A percentile compares a stretch with the other conserved stretches of the same genome.
Evolutionary conservation across 2,329 filamentous ascomycete genomes (phyloP).

Genomic region (Colletotrichum spinosum): DNA sequence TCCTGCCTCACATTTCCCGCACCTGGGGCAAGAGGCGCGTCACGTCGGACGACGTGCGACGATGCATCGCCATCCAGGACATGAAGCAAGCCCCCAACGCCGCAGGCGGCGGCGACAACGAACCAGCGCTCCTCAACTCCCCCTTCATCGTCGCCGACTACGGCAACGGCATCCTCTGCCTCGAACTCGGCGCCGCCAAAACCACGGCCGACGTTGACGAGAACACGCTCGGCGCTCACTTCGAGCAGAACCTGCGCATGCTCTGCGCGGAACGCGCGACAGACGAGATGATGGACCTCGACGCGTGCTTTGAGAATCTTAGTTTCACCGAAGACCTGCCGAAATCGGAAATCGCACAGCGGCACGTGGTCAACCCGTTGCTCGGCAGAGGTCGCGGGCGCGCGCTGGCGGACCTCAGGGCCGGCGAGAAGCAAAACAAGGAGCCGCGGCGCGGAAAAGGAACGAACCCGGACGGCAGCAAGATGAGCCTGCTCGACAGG

Average conservation of each 20-base stretch:
- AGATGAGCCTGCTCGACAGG: constrained; percentile 80
- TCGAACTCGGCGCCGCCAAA: constrained; percentile 62
- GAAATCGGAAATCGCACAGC: constrained; percentile 63
- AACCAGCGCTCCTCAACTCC: constrained; percentile 40
- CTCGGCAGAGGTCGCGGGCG: constrained; percentile 73
- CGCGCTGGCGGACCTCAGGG: constrained; percentile 76
- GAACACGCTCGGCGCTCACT: constrained; percentile 64
- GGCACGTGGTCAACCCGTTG: constrained; percentile 65
- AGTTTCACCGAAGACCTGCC: constrained; percentile 57
- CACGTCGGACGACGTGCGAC: constrained; percentile 72
- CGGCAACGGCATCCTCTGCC: constrained; percentile 66
- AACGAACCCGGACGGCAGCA: constrained; percentile 57
- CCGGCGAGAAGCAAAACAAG: constrained; percentile 64
- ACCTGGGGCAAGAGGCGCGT: constrained; percentile 80
- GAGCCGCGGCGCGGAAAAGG: constrained; percentile 44
- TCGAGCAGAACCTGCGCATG: constrained; percentile 62
- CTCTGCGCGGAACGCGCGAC: constrained; percentile 54
- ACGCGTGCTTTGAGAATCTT: constrained; percentile 61
- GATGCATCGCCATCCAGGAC: constrained; percentile 73
- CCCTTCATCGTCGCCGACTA: constrained; percentile 63
- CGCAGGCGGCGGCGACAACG: constrained; percentile 37
- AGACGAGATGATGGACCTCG: constrained; percentile 47
- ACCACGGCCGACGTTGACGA: constrained; percentile 58
- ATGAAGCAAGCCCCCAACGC: constrained; percentile 45
- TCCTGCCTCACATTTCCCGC: constrained; percentile 72